phyloP scores from a whole-genome alignment of 768 basidiomycete species.

The Plicaturopsis crispa region DNA sequence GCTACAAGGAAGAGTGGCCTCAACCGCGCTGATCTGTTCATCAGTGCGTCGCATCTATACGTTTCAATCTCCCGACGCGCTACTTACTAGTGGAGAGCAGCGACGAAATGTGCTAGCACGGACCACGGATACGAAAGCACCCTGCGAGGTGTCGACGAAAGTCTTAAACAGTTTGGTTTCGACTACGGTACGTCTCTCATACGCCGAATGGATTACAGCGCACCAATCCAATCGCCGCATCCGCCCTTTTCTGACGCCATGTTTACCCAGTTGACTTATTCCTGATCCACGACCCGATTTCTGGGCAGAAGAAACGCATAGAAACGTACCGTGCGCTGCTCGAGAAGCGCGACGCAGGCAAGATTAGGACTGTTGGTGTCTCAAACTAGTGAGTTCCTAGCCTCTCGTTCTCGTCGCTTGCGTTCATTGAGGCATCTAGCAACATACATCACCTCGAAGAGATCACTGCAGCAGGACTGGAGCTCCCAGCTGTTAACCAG shows the following conservation, averaged over 20 bases:
- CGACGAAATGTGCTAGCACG: neutral
- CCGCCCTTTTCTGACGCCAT: no score
- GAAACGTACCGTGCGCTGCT: slow-evolving; percentile 65
- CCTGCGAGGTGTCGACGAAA: neutral
- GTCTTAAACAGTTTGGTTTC: neutral
- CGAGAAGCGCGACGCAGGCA: slow-evolving; percentile 54
- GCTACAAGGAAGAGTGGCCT: slow-evolving; percentile 15
- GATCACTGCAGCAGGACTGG: slow-evolving; percentile 52
- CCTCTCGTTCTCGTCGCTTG: no score
- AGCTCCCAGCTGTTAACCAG: slow-evolving; percentile 71
- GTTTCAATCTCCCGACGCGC: no score
- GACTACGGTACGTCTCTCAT: neutral
- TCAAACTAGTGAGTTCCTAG: slow-evolving; percentile 69
- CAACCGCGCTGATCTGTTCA: slow-evolving; percentile 21
- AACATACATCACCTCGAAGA: slow-evolving; percentile 69
- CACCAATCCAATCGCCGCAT: no score
- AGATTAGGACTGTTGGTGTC: slow-evolving; percentile 68
- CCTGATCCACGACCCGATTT: slow-evolving; percentile 68
- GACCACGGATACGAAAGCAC: neutral
- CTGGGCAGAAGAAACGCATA: slow-evolving; percentile 61
- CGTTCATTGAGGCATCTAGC: no score
- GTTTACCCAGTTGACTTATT: slow-evolving; percentile 79
- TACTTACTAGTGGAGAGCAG: neutral
- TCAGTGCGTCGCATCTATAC: slow-evolving; percentile 22
- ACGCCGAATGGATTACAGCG: no score